These are phyloP conservation scores for Dorcoceras hygrometricum DNA, from an alignment of 257 asterid species.

Conservation along the genomic window DNA sequence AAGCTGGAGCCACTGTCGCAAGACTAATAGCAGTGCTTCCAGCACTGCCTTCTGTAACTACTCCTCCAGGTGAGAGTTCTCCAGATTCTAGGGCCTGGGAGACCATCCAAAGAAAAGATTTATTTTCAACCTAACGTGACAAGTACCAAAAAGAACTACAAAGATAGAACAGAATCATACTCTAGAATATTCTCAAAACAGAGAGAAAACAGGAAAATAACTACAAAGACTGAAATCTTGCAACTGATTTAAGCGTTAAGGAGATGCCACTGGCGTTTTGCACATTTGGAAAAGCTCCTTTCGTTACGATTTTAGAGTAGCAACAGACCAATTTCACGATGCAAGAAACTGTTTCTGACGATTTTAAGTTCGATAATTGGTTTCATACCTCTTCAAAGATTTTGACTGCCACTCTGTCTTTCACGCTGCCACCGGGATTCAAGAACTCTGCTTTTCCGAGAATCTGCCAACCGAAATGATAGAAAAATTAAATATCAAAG, in stretches of 20 bases:
- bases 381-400: conserved; percentile 76
- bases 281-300: background rate
- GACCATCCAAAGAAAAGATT: conserved; percentile 8
- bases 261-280: background rate
- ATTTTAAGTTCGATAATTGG: background rate
- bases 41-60: conserved; percentile 95
- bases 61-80: conserved; percentile 74
- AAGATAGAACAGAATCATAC: background rate
- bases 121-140: background rate
- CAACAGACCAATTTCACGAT: conserved; percentile 8
- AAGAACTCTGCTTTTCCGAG: conserved; percentile 92
- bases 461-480: conserved; percentile 45
- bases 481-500: background rate
- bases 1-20: conserved; percentile 94
- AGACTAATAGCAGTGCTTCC: conserved; percentile 98
- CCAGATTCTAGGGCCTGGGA: conserved; percentile 81
- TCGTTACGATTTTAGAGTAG: background rate
- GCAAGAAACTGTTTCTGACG: background rate
- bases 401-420: conserved; percentile 90
- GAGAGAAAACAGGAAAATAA: background rate
- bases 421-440: conserved; percentile 97
- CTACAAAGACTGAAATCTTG: background rate
- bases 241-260: background rate
- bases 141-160: background rate
- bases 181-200: background rate